Conservation (phyloP, 1,284 basidiomycete genomes). For the Psilocybe mexicana region DNA sequence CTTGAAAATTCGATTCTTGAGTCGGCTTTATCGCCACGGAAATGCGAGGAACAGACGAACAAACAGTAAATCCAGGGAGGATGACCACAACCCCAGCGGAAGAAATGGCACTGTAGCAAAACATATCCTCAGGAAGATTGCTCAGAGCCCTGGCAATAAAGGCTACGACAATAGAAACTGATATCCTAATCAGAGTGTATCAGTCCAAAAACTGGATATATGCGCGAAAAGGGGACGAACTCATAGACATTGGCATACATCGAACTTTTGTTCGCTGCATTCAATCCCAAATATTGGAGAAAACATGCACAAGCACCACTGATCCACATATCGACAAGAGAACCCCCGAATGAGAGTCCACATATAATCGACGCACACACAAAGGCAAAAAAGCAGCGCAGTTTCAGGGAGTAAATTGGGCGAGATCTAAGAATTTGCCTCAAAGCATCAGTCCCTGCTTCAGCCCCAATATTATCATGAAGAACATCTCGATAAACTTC, state of each 20-base stretch:
- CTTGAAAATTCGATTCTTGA: constrained; percentile 35
- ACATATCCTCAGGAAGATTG: constrained; percentile 64
- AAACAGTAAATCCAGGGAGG: constrained; percentile 77
- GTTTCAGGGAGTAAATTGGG: constrained; percentile 61
- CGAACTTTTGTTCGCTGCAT: constrained; percentile 75
- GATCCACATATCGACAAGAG: constrained; percentile 79
- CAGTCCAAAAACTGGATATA: neutral
- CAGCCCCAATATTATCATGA: constrained; percentile 70
- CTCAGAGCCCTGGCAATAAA: constrained; percentile 77
- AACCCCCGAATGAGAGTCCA: constrained; percentile 80
- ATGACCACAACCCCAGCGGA: constrained; percentile 81
- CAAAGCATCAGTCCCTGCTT: constrained; percentile 63
- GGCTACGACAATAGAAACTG: constrained; percentile 79
- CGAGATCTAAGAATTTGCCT: constrained; percentile 59
- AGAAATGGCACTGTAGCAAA: constrained; percentile 84
- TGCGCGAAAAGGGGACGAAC: constrained; percentile 48
- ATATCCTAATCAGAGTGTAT: constrained; percentile 54
- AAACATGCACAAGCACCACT: constrained; percentile 70
- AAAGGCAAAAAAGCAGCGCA: constrained; percentile 73
- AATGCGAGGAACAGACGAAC: constrained; percentile 41
- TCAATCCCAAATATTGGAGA: constrained; percentile 76
- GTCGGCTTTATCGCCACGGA: neutral
- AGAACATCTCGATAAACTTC: constrained; percentile 77
- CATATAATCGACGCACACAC: constrained; percentile 77
- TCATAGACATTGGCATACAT: constrained; percentile 91